phyloP scores from a whole-genome alignment of 2,329 filamentous ascomycete genomes.

The Aspergillus sp. region DNA sequence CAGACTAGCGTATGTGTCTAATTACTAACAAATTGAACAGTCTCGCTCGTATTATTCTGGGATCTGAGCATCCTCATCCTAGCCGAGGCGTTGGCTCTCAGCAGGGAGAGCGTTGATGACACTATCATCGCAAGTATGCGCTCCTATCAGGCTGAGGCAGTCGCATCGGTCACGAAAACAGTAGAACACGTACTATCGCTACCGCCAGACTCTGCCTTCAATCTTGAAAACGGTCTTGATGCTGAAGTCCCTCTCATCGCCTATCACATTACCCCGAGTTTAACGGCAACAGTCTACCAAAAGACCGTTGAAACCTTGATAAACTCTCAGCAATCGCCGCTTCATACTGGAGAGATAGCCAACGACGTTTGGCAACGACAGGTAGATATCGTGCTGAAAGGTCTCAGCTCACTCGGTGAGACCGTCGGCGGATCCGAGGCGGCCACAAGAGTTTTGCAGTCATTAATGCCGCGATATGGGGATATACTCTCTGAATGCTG shows the following conservation, averaged over 20 bases:
- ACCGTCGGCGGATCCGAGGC: conserved; percentile 27
- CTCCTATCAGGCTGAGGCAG: conserved; percentile 11
- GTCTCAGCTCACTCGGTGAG: conserved; percentile 23
- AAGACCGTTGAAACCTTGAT: conserved; percentile 21
- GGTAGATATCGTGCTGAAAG: conserved; percentile 26
- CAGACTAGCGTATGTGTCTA: neutral
- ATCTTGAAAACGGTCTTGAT: conserved; percentile 26
- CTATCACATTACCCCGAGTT: conserved; percentile 26
- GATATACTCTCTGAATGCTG: conserved; percentile 28
- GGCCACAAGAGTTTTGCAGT: conserved; percentile 8
- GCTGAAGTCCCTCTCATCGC: conserved; percentile 22
- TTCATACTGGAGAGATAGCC: neutral
- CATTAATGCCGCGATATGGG: conserved; percentile 20
- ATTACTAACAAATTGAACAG: conserved; percentile 7
- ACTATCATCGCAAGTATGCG: neutral
- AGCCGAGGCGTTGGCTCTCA: conserved; percentile 13
- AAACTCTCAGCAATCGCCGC: neutral
- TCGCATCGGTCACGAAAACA: conserved; percentile 15
- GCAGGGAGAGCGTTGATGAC: neutral
- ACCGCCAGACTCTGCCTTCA: conserved; percentile 19
- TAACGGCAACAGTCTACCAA: conserved; percentile 19
- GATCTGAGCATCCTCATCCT: conserved; percentile 24
- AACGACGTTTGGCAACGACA: conserved; percentile 15
- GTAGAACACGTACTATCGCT: conserved; percentile 17
- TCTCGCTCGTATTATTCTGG: conserved; percentile 25